Base-by-base conservation (phyloP, 176 grass and related monocot genomes). In the Bolboschoenus planiculmis region DNA sequence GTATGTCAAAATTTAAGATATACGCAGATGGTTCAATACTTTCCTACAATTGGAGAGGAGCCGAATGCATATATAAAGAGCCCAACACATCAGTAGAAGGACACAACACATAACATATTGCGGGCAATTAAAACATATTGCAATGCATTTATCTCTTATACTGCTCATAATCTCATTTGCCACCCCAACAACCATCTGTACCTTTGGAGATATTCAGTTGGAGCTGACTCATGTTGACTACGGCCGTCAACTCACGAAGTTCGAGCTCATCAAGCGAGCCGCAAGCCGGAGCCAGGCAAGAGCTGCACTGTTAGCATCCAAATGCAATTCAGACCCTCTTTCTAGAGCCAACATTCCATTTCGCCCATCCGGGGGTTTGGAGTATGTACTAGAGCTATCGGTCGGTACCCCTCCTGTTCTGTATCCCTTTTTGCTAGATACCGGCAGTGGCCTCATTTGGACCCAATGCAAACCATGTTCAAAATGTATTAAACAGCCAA, bases 381-480 rank as follows among this genome's bases (percentile, higher is more conserved):
- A 58, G 6, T 84, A 87, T 35, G 35, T 31, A 4, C 31, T 92
- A n/a, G 84, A 76, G 23, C 70, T 92, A 43, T 78, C 87, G 42
- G 77, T 92, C 36, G 83, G 91, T 79, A 93, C 83, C 56, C 91
- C 91, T 48, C 79, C 86, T n/a, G 85, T 79, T 74, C 80, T 58
- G 13, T 83, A 56, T 29, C 67, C 54, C 75, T 55, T 90, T 11
- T 29, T 90, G 79, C 23, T 90, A 1, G 90, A 92, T 82, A 83
- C 85, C 0, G 90, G 90, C 51, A 92, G 90, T 47, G 59, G 68
- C 78, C 88, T 88, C 48, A 53, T 90, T 48, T 93, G 91, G 91
- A 90, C 91, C 10, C 86, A 90, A 78, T 97, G 74, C 87, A 85
- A 57, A 54, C 90, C 94, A 10, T 97, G 94, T 86, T 36, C 2